These are phyloP conservation scores for Setaria italica DNA, from an alignment of 202 grass and related monocot species.

Conservation along the genomic window DNA sequence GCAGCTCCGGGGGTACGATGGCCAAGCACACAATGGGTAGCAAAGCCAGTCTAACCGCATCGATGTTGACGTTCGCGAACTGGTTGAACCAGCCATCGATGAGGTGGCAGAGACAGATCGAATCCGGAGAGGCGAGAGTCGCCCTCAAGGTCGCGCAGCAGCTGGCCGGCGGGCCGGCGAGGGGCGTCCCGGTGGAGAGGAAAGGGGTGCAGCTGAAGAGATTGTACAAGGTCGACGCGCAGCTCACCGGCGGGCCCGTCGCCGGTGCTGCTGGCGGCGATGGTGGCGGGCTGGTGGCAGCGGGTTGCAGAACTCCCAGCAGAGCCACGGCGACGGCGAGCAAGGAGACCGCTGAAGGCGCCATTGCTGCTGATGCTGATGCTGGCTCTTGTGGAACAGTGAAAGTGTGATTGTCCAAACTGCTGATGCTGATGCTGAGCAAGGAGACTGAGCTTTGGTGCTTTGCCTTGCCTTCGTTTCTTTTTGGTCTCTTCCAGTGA, in stretches of 20 bases:
- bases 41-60: background rate
- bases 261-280: too few relatives aligned
- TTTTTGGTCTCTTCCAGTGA: too few relatives aligned
- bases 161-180: background rate
- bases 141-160: background rate
- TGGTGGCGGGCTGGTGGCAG: too few relatives aligned
- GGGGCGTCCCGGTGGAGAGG: background rate
- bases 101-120: background rate
- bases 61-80: background rate
- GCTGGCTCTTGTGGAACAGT: too few relatives aligned
- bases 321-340: background rate
- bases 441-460: too few relatives aligned
- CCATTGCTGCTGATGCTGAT: background rate
- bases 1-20: background rate
- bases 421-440: too few relatives aligned
- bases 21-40: background rate
- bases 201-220: rapidly evolving
- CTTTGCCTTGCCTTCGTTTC: too few relatives aligned
- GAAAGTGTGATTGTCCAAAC: too few relatives aligned
- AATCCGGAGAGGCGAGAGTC: background rate
- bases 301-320: too few relatives aligned
- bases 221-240: background rate
- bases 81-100: background rate
- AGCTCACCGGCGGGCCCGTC: too few relatives aligned
- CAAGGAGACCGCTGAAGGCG: background rate